Evolutionary conservation across 257 asterid genomes (phyloP).

Genomic region (Capsicum pubescens): DNA sequence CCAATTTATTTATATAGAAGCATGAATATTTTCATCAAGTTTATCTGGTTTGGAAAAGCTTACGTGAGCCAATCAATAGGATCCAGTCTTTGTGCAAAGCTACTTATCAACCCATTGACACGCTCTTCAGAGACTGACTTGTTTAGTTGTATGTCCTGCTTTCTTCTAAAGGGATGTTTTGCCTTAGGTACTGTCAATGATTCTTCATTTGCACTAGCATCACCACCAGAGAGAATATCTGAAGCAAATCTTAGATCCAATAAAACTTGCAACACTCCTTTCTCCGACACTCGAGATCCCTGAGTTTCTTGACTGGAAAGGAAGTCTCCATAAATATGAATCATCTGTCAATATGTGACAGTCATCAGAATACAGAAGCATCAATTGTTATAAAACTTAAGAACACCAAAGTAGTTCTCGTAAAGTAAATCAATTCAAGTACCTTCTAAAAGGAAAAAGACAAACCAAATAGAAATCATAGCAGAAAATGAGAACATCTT

Average conservation of each 20-base stretch:
- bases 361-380: constrained; percentile 31
- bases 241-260: constrained; percentile 87
- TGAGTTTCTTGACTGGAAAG: constrained; percentile 58
- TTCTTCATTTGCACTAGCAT: constrained; percentile 57
- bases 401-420: background rate
- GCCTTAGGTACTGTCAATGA: constrained; percentile 51
- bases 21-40: background rate
- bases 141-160: constrained; percentile 57
- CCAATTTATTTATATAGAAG: background rate
- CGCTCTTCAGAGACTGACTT: constrained; percentile 67
- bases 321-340: constrained; percentile 73
- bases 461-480: background rate
- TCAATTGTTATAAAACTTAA: background rate
- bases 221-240: constrained; percentile 84
- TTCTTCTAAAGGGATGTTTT: constrained; percentile 73
- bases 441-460: background rate
- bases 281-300: constrained; percentile 72
- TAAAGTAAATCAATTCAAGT: background rate
- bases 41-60: constrained; percentile 42
- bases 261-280: constrained; percentile 83
- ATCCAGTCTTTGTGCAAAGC: constrained; percentile 77
- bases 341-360: constrained; percentile 51
- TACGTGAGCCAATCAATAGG: constrained; percentile 99
- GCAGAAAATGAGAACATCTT: background rate
- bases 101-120: constrained; percentile 56